A percentile compares a stretch with the other conserved stretches of the same genome.
These are phyloP conservation scores for Thozetella sp. DNA, from an alignment of 495 filamentous ascomycete species.

Conservation along the genomic window DNA sequence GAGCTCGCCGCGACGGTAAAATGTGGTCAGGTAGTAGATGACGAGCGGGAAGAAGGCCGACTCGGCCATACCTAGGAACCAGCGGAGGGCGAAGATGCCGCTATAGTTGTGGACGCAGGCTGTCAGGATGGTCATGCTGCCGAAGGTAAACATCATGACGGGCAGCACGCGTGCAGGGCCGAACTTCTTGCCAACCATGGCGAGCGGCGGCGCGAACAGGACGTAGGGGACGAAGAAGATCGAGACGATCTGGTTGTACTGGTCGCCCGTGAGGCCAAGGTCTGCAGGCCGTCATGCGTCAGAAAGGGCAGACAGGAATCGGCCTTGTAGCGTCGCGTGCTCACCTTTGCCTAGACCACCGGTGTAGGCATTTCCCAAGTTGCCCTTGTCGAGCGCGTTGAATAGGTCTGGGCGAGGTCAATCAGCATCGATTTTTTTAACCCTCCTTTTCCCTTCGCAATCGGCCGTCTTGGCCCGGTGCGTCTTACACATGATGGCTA, in stretches of 20 bases:
- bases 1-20: conserved; percentile 75
- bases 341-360: conserved; percentile 43
- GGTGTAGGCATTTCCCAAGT: conserved; percentile 73
- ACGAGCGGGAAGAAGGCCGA: conserved; percentile 74
- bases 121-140: conserved; percentile 55
- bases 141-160: conserved; percentile 69
- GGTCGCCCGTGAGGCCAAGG: conserved; percentile 55
- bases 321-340: too few relatives aligned
- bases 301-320: conserved; percentile 19
- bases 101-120: conserved; percentile 63
- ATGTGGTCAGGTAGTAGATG: conserved; percentile 47
- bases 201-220: conserved; percentile 65
- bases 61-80: conserved; percentile 72
- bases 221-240: conserved; percentile 82
- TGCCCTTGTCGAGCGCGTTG: conserved; percentile 68
- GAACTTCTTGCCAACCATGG: conserved; percentile 69
- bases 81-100: conserved; percentile 69
- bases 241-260: conserved; percentile 72
- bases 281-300: conserved; percentile 22
- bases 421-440: conserved; percentile 4
- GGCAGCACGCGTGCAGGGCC: conserved; percentile 67
- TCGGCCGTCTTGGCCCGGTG: conserved; percentile 9
- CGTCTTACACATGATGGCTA: conserved; percentile 63
- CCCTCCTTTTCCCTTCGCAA: neutral
- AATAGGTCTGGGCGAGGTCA: conserved; percentile 47